Evolutionary conservation across 2,329 filamentous ascomycete species (phyloP).

Genomic region (Hirsutella thompsonii): DNA sequence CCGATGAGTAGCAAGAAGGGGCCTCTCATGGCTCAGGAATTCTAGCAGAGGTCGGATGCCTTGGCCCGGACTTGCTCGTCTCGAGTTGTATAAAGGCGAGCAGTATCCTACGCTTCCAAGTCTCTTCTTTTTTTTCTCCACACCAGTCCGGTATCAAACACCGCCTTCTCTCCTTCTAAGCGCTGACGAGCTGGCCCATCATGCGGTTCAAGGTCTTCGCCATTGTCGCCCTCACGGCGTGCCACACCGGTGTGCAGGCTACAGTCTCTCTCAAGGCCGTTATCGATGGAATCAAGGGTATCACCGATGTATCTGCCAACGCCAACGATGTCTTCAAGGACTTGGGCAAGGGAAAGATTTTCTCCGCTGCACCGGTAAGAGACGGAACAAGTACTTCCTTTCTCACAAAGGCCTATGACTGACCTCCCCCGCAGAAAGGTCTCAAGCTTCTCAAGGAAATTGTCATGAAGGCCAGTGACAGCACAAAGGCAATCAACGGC

Average conservation of each 20-base stretch:
- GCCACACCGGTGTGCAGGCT: constrained; percentile 5
- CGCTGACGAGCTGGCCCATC: not conserved
- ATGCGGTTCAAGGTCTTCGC: constrained; percentile 10
- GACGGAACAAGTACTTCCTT: not conserved
- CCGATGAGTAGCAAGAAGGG: too few species aligned
- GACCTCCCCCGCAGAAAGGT: not conserved
- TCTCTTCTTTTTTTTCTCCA: too few species aligned
- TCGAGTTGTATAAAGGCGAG: too few species aligned
- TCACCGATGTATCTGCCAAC: constrained; percentile 6
- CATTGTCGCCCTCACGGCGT: constrained; percentile 7
- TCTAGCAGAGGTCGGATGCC: too few species aligned
- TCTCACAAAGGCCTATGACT: not conserved
- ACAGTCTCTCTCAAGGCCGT: constrained; percentile 3
- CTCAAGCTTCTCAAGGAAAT: not conserved
- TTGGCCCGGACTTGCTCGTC: too few species aligned
- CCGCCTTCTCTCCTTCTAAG: too few species aligned
- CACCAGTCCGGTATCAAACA: too few species aligned
- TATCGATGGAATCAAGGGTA: constrained; percentile 3
- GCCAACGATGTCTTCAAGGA: constrained; percentile 3
- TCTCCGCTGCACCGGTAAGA: not conserved
- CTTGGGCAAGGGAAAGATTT: not conserved
- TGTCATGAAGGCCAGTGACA: not conserved
- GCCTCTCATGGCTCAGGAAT: too few species aligned
- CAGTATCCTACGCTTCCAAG: too few species aligned
- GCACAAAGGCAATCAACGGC: not conserved